Evolutionary conservation across 768 basidiomycete species (phyloP), one percentile per base, ranked within the genome.

Genomic region (Boletus huronensis): DNA sequence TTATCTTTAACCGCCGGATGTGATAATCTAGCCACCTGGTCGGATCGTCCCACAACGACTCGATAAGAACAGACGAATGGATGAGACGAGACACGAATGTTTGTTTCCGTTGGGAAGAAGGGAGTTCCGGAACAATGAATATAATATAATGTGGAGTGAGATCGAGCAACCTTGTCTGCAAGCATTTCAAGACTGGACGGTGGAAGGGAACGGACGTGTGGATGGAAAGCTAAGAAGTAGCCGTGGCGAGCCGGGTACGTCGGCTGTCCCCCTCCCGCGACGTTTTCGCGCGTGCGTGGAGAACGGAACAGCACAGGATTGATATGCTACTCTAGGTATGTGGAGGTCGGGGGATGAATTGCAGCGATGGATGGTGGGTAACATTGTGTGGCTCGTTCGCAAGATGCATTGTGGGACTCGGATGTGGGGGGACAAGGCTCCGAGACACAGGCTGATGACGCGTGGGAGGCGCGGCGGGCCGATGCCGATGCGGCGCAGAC

Each of bases 1-100:
- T 67, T 67, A 65, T 65, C 64, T 66, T 23, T 19, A 35, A 35
- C 43, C 26, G 41, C 9, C 34, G 44, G 44, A 8, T 29, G 44
- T 32, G 45, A 55, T 60, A 28, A 61, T 60, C 58, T 50, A 29
- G 13, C 38, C 32, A 32, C 47, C 43, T 17, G 26, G 11, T 26
- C 25, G n/a, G 25, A 49, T 48, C 11, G 21, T 19, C 21, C 23
- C 31, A 46, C 25, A 8, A 40, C 8, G 6, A 7, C 16, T 14
- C 6, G 39, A 36, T 38, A 38, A 38, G 36, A 14, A 14, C 9
- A 6, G 32, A 5, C 26, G 23, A 28, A 28, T 28, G 28, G 8
- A 29, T 2, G 28, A 4, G 32, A 34, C 5, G 38, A 39, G 38
- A 39, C 38, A 39, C 21, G 38, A 10, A 8, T 19, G 8, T 38